Evolutionary conservation across 441 rosid species (phyloP).

Genomic region (Omphalea diandra): DNA sequence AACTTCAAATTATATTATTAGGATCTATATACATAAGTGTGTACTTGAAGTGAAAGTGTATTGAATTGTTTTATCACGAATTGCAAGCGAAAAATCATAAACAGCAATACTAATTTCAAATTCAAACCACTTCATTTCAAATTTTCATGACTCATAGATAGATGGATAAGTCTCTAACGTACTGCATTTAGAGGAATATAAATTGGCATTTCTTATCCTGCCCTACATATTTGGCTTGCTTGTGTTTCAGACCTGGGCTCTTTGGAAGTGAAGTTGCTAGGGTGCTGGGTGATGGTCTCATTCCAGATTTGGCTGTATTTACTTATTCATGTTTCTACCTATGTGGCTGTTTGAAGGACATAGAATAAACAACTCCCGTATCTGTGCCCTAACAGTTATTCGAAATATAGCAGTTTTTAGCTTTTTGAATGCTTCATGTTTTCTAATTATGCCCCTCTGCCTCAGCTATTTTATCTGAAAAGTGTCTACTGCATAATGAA

Average conservation of each 20-base stretch:
- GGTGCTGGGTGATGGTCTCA: slow-evolving; percentile 97
- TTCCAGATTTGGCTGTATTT: slow-evolving; percentile 64
- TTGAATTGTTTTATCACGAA: no score
- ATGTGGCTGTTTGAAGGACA: background rate
- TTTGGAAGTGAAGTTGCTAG: slow-evolving; percentile 84
- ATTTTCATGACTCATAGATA: background rate
- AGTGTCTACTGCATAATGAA: background rate
- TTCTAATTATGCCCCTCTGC: background rate
- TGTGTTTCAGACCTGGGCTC: slow-evolving; percentile 52
- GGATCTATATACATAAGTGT: no score
- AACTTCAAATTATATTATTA: background rate
- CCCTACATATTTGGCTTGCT: slow-evolving; percentile 17
- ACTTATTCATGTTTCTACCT: slow-evolving; percentile 5
- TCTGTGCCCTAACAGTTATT: no score
- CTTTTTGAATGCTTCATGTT: no score
- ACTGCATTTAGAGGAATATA: background rate
- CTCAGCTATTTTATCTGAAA: background rate
- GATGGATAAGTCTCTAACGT: background rate
- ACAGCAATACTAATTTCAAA: no score
- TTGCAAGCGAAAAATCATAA: no score
- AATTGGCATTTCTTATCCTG: background rate
- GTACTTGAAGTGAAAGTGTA: no score
- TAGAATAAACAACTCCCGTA: no score
- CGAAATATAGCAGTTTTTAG: no score
- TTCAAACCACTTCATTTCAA: no score